These are phyloP conservation scores for Ophiostoma fasciatum DNA, from an alignment of 2,329 filamentous ascomycete genomes.

Conservation along the genomic window DNA sequence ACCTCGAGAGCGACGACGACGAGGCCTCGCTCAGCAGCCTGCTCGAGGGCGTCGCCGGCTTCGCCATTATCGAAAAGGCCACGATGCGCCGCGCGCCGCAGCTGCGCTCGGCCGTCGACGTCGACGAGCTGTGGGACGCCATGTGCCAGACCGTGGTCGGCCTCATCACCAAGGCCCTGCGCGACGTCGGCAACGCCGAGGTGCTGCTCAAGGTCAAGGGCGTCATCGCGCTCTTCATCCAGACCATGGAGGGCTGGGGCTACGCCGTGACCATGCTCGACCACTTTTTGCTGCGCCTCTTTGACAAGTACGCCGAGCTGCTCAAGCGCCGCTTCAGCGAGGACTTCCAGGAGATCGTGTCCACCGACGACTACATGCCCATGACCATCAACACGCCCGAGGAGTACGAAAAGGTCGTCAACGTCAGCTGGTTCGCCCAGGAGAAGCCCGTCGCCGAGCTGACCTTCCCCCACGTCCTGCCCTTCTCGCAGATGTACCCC, in stretches of 20 bases:
- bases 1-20: conserved; percentile 70
- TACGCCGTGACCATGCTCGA: conserved; percentile 76
- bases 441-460: conserved; percentile 64
- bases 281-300: conserved; percentile 71
- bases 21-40: conserved; percentile 77
- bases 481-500: conserved; percentile 98
- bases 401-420: conserved; percentile 91
- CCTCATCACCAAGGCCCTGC: conserved; percentile 65
- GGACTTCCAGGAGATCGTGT: conserved; percentile 81
- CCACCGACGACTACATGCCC: conserved; percentile 99
- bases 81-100: conserved; percentile 81
- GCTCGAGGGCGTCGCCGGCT: conserved; percentile 86
- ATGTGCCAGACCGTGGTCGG: conserved; percentile 83
- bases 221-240: conserved; percentile 82
- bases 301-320: conserved; percentile 85
- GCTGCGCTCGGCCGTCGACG: conserved; percentile 68
- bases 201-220: conserved; percentile 89
- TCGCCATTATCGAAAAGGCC: conserved; percentile 89
- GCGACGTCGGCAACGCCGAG: conserved; percentile 74
- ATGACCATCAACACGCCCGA: conserved; percentile 88
- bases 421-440: conserved; percentile 89
- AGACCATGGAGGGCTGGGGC: conserved; percentile 96
- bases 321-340: conserved; percentile 85
- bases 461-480: conserved; percentile 84
- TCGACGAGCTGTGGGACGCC: conserved; percentile 97